phyloP scores from a whole-genome alignment of 192 early-diverging fungal genomes.

The Spinellus fusiger region DNA sequence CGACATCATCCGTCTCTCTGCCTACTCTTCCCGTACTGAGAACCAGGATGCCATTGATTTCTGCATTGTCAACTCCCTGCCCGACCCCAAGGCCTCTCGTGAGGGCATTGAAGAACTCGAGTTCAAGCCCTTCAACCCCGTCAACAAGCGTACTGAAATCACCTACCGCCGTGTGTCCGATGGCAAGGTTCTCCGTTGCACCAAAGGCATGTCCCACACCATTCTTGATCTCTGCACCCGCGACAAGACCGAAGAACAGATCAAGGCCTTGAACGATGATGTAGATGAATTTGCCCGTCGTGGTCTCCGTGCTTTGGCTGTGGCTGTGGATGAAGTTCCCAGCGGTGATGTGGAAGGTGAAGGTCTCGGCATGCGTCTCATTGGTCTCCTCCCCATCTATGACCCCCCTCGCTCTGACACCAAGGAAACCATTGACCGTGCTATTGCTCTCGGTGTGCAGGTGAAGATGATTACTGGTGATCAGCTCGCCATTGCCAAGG shows the following conservation, averaged over 20 bases:
- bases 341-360: constrained; percentile 52
- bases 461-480: constrained; percentile 97
- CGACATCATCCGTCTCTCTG: constrained; percentile 59
- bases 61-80: constrained; percentile 61
- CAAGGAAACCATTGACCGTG: constrained; percentile 73
- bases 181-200: constrained; percentile 56
- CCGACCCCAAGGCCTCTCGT: constrained; percentile 49
- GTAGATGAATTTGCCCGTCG: constrained; percentile 61
- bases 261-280: constrained; percentile 41
- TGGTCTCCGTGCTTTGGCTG: constrained; percentile 69
- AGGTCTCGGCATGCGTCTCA: constrained; percentile 60
- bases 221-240: constrained; percentile 66
- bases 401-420: constrained; percentile 73
- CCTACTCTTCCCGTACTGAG: constrained; percentile 68
- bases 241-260: constrained; percentile 56
- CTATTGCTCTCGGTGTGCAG: constrained; percentile 63
- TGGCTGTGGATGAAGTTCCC: constrained; percentile 64
- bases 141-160: constrained; percentile 69
- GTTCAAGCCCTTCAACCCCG: constrained; percentile 70
- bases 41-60: constrained; percentile 79
- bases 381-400: constrained; percentile 67
- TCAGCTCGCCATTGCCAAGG: constrained; percentile 83
- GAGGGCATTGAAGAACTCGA: constrained; percentile 60
- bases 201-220: constrained; percentile 71
- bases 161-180: constrained; percentile 62